Conservation (phyloP, 2,329 filamentous ascomycete species). For the Ceratocystis huliohia region DNA sequence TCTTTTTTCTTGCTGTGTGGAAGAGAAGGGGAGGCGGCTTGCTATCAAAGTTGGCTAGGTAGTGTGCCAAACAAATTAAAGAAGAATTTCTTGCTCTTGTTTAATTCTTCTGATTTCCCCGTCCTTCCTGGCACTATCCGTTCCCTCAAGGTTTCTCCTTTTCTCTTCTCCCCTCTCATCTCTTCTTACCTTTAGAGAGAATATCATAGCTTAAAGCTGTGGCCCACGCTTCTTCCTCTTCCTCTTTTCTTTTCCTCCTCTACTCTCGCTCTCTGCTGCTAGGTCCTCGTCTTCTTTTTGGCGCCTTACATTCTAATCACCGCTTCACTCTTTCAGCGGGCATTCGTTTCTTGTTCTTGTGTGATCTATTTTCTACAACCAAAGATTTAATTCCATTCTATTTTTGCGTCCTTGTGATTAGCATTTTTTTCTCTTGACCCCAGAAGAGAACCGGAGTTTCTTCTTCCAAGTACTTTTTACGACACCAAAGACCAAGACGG, state of each 20-base stretch:
- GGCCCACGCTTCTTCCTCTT: constrained; percentile 26
- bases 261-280: constrained; percentile 26
- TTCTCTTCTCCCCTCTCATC: constrained; percentile 24
- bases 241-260: constrained; percentile 37
- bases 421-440: constrained; percentile 21
- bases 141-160: constrained; percentile 10
- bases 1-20: neutral
- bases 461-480: constrained; percentile 24
- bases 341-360: constrained; percentile 44
- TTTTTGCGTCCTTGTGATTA: constrained; percentile 21
- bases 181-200: constrained; percentile 33
- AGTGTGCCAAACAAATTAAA: neutral
- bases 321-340: constrained; percentile 86
- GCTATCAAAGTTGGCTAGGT: neutral
- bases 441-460: constrained; percentile 22
- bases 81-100: neutral
- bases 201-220: constrained; percentile 41
- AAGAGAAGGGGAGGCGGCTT: no score
- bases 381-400: constrained; percentile 10
- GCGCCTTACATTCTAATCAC: constrained; percentile 32
- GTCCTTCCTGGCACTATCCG: constrained; percentile 9
- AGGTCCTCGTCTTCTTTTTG: constrained; percentile 25
- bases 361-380: constrained; percentile 6
- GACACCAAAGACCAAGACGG: constrained; percentile 26
- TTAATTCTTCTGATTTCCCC: constrained; percentile 7